Conservation (phyloP, 345 rosid genomes). For the Garcia nutans region DNA sequence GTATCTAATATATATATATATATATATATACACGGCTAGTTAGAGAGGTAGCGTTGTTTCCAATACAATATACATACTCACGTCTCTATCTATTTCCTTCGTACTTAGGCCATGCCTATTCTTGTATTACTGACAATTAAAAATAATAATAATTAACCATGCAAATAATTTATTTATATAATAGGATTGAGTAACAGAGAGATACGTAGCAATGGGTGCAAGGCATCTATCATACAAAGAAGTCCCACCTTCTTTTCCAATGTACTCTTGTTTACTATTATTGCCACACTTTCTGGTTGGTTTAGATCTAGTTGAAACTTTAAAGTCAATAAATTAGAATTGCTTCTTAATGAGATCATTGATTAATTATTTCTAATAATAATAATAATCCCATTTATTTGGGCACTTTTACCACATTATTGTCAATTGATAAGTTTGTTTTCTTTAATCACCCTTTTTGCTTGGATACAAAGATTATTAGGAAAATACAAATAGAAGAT, state of each 20-base stretch:
- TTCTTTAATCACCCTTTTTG: no score
- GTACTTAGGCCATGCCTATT: neutral
- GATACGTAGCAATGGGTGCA: slow-evolving; percentile 81
- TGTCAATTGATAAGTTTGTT: no score
- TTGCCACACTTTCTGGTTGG: slow-evolving; percentile 13
- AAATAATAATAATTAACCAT: neutral
- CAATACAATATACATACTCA: neutral
- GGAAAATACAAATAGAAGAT: no score
- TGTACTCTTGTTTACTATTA: neutral
- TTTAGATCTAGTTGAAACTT: slow-evolving; percentile 9
- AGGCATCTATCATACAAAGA: slow-evolving; percentile 51
- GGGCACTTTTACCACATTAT: no score
- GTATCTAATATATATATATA: no score
- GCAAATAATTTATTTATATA: neutral
- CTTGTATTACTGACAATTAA: neutral
- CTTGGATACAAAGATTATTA: no score
- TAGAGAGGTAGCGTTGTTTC: neutral
- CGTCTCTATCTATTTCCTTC: neutral
- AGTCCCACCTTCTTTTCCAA: slow-evolving; percentile 33
- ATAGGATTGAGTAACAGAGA: slow-evolving; percentile 32
- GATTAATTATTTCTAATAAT: neutral
- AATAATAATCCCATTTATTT: neutral
- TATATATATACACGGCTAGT: no score
- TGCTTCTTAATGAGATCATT: neutral
- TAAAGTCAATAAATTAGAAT: neutral